A percentile compares a stretch with the other conserved stretches of the same genome.
Evolutionary conservation across 768 basidiomycete genomes (phyloP).

Genomic region (Pulveroboletus sp.): DNA sequence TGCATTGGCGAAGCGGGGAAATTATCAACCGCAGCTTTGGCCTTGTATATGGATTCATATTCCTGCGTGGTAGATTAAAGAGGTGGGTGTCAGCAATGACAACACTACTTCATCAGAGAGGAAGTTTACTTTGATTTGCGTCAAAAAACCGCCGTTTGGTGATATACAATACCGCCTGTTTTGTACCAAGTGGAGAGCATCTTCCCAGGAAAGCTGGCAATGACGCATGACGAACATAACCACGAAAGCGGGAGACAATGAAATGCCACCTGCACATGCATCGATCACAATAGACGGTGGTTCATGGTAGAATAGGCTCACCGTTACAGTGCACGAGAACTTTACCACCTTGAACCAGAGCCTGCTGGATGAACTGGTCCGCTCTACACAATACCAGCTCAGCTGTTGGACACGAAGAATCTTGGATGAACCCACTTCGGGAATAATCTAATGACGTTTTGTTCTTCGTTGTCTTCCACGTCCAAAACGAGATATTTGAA

Average conservation of each 20-base stretch:
- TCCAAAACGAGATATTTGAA: constrained; percentile 80
- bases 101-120: background rate
- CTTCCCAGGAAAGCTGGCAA: constrained; percentile 78
- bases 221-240: constrained; percentile 94
- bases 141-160: constrained; percentile 87
- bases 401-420: background rate
- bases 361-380: constrained; percentile 68
- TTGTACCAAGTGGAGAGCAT: constrained; percentile 83
- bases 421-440: constrained; percentile 53
- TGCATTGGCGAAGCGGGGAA: constrained; percentile 45
- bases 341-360: constrained; percentile 55
- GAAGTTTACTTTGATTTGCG: constrained; percentile 75
- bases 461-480: constrained; percentile 90
- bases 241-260: constrained; percentile 82
- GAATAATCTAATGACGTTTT: constrained; percentile 89
- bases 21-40: constrained; percentile 61
- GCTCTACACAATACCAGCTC: constrained; percentile 44
- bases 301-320: constrained; percentile 28
- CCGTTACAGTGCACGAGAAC: constrained; percentile 91
- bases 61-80: constrained; percentile 52
- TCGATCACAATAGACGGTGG: background rate
- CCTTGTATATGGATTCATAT: constrained; percentile 90
- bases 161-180: constrained; percentile 92
- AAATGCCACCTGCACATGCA: constrained; percentile 65
- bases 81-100: background rate